A percentile compares a stretch with the other conserved stretches of the same genome.
Evolutionary conservation across 2,329 filamentous ascomycete species (phyloP).

Genomic region (Karstenula rhodostoma): DNA sequence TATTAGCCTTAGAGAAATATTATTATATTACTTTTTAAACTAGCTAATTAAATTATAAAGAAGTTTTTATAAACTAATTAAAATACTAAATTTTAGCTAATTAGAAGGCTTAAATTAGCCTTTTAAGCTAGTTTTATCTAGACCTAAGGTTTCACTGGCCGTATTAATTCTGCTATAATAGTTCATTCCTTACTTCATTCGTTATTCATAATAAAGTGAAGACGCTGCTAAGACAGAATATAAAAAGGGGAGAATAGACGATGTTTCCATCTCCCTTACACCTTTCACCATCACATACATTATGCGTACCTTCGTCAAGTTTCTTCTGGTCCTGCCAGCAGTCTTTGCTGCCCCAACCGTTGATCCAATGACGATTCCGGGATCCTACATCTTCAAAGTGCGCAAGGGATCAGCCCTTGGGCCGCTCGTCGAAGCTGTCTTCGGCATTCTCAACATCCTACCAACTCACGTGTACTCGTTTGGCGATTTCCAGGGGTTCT

Average conservation of each 20-base stretch:
- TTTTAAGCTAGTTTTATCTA: no score
- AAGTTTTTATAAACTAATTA: no score
- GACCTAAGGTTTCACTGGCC: no score
- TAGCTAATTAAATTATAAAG: no score
- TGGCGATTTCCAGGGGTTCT: not conserved
- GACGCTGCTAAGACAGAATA: not conserved
- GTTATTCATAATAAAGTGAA: no score
- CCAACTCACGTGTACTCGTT: not conserved
- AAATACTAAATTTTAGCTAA: no score
- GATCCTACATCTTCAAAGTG: not conserved
- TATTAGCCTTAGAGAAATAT: no score
- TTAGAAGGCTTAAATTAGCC: no score
- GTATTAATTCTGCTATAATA: no score
- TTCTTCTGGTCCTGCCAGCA: not conserved
- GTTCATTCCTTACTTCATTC: no score
- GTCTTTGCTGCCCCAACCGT: not conserved
- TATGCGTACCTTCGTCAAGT: not conserved
- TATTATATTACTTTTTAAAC: no score
- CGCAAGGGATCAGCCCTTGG: not conserved
- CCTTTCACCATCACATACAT: not conserved
- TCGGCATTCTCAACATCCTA: not conserved
- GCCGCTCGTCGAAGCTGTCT: not conserved
- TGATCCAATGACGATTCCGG: not conserved
- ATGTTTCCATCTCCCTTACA: not conserved
- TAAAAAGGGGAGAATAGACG: not conserved